These are phyloP conservation scores for Aspergillus oerlinghausenensis DNA, from an alignment of 2,329 filamentous ascomycete genomes.

Conservation along the genomic window DNA sequence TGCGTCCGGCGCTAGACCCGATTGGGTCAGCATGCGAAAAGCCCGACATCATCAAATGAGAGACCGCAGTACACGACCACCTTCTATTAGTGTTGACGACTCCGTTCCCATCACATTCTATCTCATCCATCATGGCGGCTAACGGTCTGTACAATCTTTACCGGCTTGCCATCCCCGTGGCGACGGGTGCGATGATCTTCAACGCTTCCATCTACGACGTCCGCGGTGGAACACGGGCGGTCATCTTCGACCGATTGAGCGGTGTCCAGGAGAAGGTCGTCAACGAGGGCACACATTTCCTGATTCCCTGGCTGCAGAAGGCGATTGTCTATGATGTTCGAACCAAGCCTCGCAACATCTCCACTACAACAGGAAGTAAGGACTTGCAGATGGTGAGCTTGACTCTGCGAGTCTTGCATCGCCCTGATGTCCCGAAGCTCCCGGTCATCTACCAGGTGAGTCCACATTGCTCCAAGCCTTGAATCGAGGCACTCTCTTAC, in stretches of 20 bases:
- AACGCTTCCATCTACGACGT: conserved; percentile 94
- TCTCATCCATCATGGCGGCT: conserved; percentile 43
- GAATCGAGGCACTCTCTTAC: not conserved
- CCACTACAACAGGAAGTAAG: conserved; percentile 96
- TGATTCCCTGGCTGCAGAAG: conserved; percentile 92
- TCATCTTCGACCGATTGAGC: conserved; percentile 92
- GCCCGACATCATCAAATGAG: conserved; percentile 30
- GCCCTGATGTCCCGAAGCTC: conserved; percentile 85
- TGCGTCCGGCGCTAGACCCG: conserved; percentile 30
- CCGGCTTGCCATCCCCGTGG: conserved; percentile 63
- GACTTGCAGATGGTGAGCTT: conserved; percentile 99
- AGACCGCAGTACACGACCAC: conserved; percentile 11
- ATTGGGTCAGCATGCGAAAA: conserved; percentile 31
- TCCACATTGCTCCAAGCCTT: not conserved
- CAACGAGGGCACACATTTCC: conserved; percentile 95
- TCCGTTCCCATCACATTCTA: conserved; percentile 6
- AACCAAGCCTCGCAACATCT: conserved; percentile 95
- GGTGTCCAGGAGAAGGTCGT: conserved; percentile 91
- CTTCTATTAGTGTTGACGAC: not conserved
- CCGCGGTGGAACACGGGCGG: conserved; percentile 85
- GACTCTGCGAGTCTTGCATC: conserved; percentile 89
- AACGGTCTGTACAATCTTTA: conserved; percentile 34
- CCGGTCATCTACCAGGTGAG: conserved; percentile 97
- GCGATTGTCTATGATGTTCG: conserved; percentile 95
- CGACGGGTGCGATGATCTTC: conserved; percentile 61